Evolutionary conservation across 2,329 filamentous ascomycete genomes (phyloP).

Genomic region (Calonectria montana): DNA sequence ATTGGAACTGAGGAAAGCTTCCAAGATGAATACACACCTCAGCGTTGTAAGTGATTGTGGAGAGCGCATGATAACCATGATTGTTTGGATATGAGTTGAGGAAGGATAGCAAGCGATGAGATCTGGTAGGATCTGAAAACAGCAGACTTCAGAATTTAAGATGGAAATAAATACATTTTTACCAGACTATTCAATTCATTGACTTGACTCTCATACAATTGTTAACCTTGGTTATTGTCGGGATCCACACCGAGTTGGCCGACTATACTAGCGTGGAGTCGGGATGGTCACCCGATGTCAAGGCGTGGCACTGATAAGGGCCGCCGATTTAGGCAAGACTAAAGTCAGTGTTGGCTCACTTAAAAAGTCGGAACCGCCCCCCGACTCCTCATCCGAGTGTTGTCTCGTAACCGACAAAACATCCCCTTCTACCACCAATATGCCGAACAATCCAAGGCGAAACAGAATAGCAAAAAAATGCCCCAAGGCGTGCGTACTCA

Average conservation of each 20-base stretch:
- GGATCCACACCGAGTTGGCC: background rate
- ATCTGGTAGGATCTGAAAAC: background rate
- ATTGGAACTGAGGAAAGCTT: background rate
- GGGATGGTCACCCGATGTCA: conserved; percentile 11
- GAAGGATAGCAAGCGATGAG: too few species aligned
- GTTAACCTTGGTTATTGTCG: background rate
- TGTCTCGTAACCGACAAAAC: background rate
- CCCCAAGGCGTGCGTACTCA: conserved; percentile 34
- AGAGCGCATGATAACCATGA: background rate
- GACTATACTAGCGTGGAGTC: background rate
- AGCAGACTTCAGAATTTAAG: too few species aligned
- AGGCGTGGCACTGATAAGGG: conserved; percentile 1
- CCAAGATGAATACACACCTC: background rate
- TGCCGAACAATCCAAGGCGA: conserved; percentile 29
- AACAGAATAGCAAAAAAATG: conserved; percentile 38
- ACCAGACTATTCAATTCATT: too few species aligned
- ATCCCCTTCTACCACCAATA: background rate
- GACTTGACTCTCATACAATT: background rate
- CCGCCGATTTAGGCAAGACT: conserved; percentile 28
- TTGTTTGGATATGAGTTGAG: background rate
- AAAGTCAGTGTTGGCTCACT: conserved; percentile 15
- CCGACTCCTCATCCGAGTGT: conserved; percentile 27
- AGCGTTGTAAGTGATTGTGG: background rate
- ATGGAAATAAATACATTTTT: too few species aligned
- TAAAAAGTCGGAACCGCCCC: conserved; percentile 38